phyloP scores from a whole-genome alignment of 1,284 basidiomycete genomes.

The Exobasidium rhododendri region DNA sequence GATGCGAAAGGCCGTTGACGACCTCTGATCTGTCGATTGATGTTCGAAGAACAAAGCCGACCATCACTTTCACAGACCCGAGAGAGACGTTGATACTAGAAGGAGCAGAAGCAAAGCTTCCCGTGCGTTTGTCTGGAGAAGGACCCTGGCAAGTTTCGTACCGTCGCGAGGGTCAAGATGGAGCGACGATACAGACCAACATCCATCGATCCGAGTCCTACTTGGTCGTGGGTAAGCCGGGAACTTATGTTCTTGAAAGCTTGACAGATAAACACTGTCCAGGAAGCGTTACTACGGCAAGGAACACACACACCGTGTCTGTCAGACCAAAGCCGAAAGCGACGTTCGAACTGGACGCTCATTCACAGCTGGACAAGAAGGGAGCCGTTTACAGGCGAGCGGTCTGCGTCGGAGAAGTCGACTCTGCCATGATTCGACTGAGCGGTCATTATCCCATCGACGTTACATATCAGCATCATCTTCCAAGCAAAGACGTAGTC shows the following conservation, averaged over 20 bases:
- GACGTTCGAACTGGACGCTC: constrained; percentile 30
- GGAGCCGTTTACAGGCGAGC: constrained; percentile 62
- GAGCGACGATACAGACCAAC: constrained; percentile 55
- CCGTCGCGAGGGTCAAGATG: constrained; percentile 60
- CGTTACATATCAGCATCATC: constrained; percentile 34
- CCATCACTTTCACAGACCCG: constrained; percentile 74
- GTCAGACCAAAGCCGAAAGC: constrained; percentile 69
- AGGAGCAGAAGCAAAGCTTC: constrained; percentile 63
- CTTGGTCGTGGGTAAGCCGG: constrained; percentile 68
- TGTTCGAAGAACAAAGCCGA: constrained; percentile 82
- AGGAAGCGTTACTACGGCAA: constrained; percentile 66
- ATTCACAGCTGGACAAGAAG: not conserved
- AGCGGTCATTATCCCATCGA: constrained; percentile 61
- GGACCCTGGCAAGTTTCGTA: constrained; percentile 68
- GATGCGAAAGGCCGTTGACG: constrained; percentile 74
- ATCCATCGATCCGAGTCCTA: constrained; percentile 69
- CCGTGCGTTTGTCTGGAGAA: constrained; percentile 52
- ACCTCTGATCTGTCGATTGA: constrained; percentile 80
- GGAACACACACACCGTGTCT: constrained; percentile 68
- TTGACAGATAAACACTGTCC: constrained; percentile 79
- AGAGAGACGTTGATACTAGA: constrained; percentile 69
- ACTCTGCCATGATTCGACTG: constrained; percentile 75
- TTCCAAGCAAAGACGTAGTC: constrained; percentile 36
- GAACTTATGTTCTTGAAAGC: constrained; percentile 71
- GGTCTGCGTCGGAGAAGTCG: constrained; percentile 75